These are phyloP conservation scores for Cryptosporidium bovis DNA, from an alignment of 169 alveolate species.

Conservation along the genomic window DNA sequence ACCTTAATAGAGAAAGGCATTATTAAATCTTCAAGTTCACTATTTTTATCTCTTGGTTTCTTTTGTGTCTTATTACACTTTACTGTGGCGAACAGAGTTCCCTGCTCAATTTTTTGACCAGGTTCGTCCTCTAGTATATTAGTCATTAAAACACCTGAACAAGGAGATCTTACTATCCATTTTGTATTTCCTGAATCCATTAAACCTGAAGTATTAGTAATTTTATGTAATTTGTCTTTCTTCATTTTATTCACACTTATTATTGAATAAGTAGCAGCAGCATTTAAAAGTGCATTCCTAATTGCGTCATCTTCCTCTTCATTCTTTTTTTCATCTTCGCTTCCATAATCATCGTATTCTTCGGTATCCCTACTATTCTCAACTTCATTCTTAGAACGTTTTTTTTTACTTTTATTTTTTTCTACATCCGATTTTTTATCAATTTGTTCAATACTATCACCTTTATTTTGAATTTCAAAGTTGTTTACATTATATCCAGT, in stretches of 20 bases:
- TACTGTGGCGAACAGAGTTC: constrained; percentile 8
- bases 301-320: background rate
- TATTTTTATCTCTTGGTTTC: background rate
- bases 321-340: background rate
- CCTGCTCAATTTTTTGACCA: constrained; percentile 1
- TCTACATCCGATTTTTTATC: too few relatives aligned
- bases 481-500: too few relatives aligned
- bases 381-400: too few relatives aligned
- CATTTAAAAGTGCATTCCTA: constrained; percentile 11
- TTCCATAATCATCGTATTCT: constrained; percentile 2
- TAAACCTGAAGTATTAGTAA: background rate
- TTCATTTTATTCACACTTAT: constrained; percentile 6
- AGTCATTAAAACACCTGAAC: constrained; percentile 28
- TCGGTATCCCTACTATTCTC: background rate
- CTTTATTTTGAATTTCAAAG: too few relatives aligned
- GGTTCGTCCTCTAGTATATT: background rate
- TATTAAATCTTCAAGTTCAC: constrained; percentile 1
- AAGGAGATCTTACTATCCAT: constrained; percentile 62
- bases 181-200: background rate
- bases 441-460: too few relatives aligned
- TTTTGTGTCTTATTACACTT: constrained; percentile 3
- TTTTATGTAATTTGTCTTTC: constrained; percentile 21
- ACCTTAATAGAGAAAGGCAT: constrained; percentile 48
- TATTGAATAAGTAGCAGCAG: constrained; percentile 37
- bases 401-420: too few relatives aligned